Evolutionary conservation across 352 stramenopile species (phyloP).

Genomic region (Pythium dissotocum): DNA sequence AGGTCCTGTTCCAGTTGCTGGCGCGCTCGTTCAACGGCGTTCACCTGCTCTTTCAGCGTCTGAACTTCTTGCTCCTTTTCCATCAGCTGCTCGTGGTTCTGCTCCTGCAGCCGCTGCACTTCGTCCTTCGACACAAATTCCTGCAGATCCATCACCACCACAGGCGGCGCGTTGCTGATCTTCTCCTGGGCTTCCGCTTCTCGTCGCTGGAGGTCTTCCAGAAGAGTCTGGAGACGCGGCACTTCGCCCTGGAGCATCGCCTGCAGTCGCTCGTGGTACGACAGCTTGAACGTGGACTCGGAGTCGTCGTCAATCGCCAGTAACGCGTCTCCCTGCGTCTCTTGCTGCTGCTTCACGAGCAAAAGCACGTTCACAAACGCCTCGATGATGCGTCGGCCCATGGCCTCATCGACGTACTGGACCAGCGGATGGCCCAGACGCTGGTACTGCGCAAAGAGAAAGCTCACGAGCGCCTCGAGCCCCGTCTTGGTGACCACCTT

Average conservation of each 20-base stretch:
- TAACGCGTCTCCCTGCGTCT: not conserved
- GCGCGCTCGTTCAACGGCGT: slow-evolving; percentile 48
- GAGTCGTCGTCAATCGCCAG: slow-evolving; percentile 30
- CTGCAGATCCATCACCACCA: slow-evolving; percentile 63
- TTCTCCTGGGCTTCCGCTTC: slow-evolving; percentile 30
- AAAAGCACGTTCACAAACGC: slow-evolving; percentile 52
- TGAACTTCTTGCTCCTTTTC: slow-evolving; percentile 35
- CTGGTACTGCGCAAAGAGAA: slow-evolving; percentile 65
- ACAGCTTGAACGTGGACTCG: slow-evolving; percentile 27
- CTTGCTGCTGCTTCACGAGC: slow-evolving; percentile 43
- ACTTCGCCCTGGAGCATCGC: slow-evolving; percentile 28
- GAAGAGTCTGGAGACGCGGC: slow-evolving; percentile 31
- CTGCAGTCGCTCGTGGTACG: slow-evolving; percentile 55
- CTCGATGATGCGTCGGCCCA: slow-evolving; percentile 61
- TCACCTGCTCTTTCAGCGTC: slow-evolving; percentile 36
- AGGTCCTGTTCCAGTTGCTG: slow-evolving; percentile 61
- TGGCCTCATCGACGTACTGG: slow-evolving; percentile 56
- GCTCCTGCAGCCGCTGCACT: slow-evolving; percentile 46
- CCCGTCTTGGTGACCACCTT: slow-evolving; percentile 43
- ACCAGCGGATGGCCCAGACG: slow-evolving; percentile 50
- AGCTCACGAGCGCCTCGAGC: slow-evolving; percentile 36
- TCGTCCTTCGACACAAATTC: slow-evolving; percentile 69
- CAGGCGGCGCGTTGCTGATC: slow-evolving; percentile 14
- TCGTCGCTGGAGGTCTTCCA: slow-evolving; percentile 30
- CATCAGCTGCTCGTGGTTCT: slow-evolving; percentile 39